A percentile compares a stretch with the other conserved stretches of the same genome.
Evolutionary conservation across 495 filamentous ascomycete species (phyloP).

Genomic region (Pseudevernia furfuracea): DNA sequence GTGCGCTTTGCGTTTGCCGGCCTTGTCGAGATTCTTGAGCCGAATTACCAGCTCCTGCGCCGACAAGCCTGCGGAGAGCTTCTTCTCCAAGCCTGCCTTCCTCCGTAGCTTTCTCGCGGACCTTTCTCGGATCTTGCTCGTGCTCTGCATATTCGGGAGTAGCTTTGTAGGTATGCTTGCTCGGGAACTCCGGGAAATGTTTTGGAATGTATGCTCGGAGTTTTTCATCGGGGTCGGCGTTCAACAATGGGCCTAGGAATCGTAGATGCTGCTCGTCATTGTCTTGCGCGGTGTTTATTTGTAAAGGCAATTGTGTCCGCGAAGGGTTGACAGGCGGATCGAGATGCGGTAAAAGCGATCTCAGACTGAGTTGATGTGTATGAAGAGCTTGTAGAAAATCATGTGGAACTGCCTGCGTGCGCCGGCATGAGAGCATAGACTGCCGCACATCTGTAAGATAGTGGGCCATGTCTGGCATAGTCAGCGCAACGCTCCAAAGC

Average conservation of each 20-base stretch:
- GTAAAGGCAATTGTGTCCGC: constrained; percentile 36
- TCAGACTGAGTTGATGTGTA: constrained; percentile 32
- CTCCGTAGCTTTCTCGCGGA: constrained; percentile 64
- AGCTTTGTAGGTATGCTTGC: constrained; percentile 63
- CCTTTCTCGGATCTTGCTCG: constrained; percentile 60
- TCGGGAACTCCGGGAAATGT: constrained; percentile 63
- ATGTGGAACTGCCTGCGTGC: constrained; percentile 53
- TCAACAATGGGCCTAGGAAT: constrained; percentile 49
- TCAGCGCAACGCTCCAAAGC: constrained; percentile 9
- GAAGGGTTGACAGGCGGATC: constrained; percentile 33
- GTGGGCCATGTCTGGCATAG: constrained; percentile 46
- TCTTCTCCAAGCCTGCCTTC: constrained; percentile 68
- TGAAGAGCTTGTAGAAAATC: constrained; percentile 63
- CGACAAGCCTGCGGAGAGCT: constrained; percentile 59
- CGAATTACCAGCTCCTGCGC: constrained; percentile 33
- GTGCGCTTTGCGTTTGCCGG: constrained; percentile 1
- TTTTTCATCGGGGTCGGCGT: constrained; percentile 42
- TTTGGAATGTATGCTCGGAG: constrained; percentile 51
- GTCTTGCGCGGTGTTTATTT: constrained; percentile 42
- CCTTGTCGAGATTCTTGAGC: constrained; percentile 7
- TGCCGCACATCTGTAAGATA: constrained; percentile 49
- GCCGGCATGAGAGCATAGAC: constrained; percentile 55
- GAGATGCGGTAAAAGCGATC: constrained; percentile 35
- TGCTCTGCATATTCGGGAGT: constrained; percentile 59
- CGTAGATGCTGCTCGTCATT: constrained; percentile 30